Conservation (phyloP, 345 rosid genomes). For the Xanthoceras sorbifolium region DNA sequence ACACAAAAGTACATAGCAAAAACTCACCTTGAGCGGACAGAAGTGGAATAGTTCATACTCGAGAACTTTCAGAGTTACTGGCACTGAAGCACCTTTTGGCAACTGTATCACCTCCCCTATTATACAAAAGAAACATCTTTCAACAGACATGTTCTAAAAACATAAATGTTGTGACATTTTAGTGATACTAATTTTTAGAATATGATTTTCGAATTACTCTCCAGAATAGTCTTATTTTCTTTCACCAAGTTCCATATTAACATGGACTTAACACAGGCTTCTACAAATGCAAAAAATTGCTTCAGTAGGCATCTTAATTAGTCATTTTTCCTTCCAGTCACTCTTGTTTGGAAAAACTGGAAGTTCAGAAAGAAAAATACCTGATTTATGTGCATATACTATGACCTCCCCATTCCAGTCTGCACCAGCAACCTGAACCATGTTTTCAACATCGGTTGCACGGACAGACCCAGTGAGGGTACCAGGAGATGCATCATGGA, state of each 20-base stretch:
- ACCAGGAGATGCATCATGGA: conserved; percentile 86
- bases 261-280: neutral
- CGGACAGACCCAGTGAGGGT: conserved; percentile 68
- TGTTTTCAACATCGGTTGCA: conserved; percentile 70
- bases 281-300: neutral
- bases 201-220: neutral
- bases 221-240: neutral
- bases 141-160: conserved; percentile 1
- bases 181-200: neutral
- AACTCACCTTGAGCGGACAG: conserved; percentile 69
- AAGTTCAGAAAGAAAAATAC: conserved; percentile 33
- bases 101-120: conserved; percentile 76
- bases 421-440: conserved; percentile 67
- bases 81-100: conserved; percentile 75
- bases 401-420: conserved; percentile 81
- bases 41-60: conserved; percentile 91
- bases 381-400: conserved; percentile 73
- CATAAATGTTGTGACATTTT: neutral
- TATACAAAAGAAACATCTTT: neutral
- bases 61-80: conserved; percentile 76
- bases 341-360: neutral
- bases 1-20: neutral
- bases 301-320: neutral
- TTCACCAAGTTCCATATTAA: neutral
- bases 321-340: neutral